Evolutionary conservation across 306 rosid species (phyloP).

Genomic region (Nissolia schottii): DNA sequence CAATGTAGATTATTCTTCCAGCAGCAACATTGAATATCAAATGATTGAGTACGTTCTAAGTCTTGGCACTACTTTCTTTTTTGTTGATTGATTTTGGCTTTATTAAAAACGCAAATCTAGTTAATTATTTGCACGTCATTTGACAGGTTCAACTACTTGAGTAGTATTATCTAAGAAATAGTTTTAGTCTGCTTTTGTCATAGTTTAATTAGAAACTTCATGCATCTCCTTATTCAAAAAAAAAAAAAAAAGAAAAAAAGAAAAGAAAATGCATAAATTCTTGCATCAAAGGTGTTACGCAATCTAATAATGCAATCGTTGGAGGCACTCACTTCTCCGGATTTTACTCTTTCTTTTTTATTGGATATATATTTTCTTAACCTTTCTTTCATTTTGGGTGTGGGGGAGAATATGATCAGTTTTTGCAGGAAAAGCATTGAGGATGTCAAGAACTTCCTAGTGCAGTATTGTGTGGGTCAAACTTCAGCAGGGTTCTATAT

Average conservation of each 20-base stretch:
- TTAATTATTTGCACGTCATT: too few relatives aligned
- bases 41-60: constrained; percentile 52
- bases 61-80: not conserved
- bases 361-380: not conserved
- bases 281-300: too few relatives aligned
- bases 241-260: too few relatives aligned
- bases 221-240: too few relatives aligned
- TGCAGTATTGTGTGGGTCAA: constrained; percentile 37
- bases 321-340: not conserved
- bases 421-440: constrained; percentile 37
- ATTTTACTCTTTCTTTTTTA: not conserved
- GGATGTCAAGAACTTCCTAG: constrained; percentile 45
- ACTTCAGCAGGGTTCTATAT: constrained; percentile 33
- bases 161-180: not conserved
- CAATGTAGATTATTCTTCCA: constrained; percentile 12
- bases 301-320: not conserved
- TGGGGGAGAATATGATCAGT: constrained; percentile 27
- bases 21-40: constrained; percentile 10
- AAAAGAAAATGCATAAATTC: too few relatives aligned
- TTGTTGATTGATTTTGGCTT: not conserved
- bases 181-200: not conserved
- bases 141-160: not conserved
- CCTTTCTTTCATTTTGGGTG: not conserved
- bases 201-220: not conserved
- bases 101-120: too few relatives aligned